A percentile compares a stretch with the other conserved stretches of the same genome.
phyloP scores from a whole-genome alignment of 345 rosid species.

The Eucalyptus sp. region DNA sequence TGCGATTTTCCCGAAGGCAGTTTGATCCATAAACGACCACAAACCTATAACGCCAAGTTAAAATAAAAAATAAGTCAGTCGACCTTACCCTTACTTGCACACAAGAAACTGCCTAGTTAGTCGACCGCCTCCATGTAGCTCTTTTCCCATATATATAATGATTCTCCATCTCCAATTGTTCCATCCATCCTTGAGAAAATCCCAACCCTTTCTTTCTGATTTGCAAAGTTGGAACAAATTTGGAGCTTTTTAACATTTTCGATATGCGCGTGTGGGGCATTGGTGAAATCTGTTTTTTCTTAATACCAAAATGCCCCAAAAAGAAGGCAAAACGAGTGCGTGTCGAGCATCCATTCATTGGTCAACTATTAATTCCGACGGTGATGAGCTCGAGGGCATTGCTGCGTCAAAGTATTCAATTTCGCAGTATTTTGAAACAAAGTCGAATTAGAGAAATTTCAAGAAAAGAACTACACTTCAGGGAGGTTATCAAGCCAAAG shows the following conservation, averaged over 20 bases:
- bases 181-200: neutral
- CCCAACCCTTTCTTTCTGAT: neutral
- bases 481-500: neutral
- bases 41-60: neutral
- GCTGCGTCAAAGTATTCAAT: neutral
- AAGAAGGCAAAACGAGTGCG: neutral
- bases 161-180: neutral
- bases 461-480: neutral
- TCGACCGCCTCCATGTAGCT: neutral
- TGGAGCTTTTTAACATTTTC: neutral
- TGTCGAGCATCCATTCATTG: neutral
- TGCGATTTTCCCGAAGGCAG: neutral
- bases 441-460: neutral
- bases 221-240: neutral
- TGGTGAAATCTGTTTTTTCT: neutral
- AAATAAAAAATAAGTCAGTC: neutral
- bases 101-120: no score
- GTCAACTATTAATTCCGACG: neutral
- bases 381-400: neutral
- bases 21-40: neutral
- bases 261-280: neutral
- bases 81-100: no score
- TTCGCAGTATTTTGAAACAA: neutral
- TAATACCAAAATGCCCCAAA: neutral
- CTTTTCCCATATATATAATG: neutral